Evolutionary conservation across 495 filamentous ascomycete species (phyloP), one percentile per base, ranked within the genome.

Genomic region (Aspergillus baeticus): DNA sequence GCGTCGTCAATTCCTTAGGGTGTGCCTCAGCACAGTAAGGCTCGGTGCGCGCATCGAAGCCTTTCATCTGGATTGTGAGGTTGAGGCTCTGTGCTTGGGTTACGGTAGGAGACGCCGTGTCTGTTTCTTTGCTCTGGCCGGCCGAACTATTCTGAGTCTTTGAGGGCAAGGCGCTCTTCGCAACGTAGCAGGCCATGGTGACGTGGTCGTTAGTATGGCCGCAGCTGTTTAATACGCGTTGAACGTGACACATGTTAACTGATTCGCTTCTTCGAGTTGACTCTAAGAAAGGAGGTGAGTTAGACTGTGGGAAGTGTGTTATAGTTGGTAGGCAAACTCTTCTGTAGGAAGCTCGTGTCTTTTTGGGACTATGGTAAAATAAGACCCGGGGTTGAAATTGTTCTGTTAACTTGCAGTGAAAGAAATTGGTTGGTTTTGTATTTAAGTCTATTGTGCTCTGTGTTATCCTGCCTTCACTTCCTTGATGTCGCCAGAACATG

Each of bases 161-260:
- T 38, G 46, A 14, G 34, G 44, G 42, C 33, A 42, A 10, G 47
- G 35, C 6, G 7, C 44, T 20, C 47, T 63, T 61, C 38, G 57
- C 55, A 5, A 54, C 13, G 21, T 54, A 46, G 35, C 63, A 66
- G 46, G 36, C 5, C 20, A 66, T 33, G 18, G 49, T 17, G 50
- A 66, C 51, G 54, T 67, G 64, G 51, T 64, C 55, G 44, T 67
- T 67, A 2, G 35, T 50, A 37, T 67, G 64, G 45, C 57, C 57
- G 49, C 61, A 64, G 41, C 35, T 54, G 51, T 67, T 67, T 5
- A 11, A 39, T 11, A 64, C 62, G 45, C 64, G 58, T 35, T 62
- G 56, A 6, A 64, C 56, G 3, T 58, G 53, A 39, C 64, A 67
- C 64, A 67, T 67, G 26, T 44, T 42, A 10, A 17, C 36, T 13